A percentile compares a stretch with the other conserved stretches of the same genome.
Evolutionary conservation across 306 rosid genomes (phyloP).

Genomic region (Citrullus colocynthis): DNA sequence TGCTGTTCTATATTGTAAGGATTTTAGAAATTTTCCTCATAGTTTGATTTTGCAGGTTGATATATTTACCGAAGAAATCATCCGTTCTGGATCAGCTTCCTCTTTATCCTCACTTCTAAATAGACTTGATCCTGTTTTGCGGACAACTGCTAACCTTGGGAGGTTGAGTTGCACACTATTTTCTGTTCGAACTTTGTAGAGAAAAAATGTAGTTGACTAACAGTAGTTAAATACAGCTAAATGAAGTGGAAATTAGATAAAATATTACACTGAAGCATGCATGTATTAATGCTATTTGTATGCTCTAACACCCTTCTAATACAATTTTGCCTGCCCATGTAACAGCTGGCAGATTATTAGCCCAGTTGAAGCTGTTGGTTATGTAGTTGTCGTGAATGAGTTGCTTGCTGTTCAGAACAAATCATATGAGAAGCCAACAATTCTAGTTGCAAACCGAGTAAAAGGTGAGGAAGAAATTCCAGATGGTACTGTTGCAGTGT

Average conservation of each 20-base stretch:
- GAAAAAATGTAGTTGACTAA: not conserved
- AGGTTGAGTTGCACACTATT: conserved; percentile 36
- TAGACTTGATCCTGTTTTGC: conserved; percentile 84
- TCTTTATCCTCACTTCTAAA: conserved; percentile 80
- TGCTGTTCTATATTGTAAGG: not conserved
- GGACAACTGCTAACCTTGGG: conserved; percentile 87
- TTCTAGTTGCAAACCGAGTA: conserved; percentile 76
- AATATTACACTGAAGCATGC: not conserved
- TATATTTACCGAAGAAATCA: conserved; percentile 95
- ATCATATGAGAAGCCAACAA: conserved; percentile 67
- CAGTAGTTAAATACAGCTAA: not conserved
- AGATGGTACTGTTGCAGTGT: conserved; percentile 92
- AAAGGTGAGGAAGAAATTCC: conserved; percentile 99
- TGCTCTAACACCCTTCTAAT: conserved; percentile 18
- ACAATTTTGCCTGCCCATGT: conserved; percentile 19
- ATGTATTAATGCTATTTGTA: not conserved
- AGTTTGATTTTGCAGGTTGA: conserved; percentile 50
- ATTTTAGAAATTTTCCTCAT: conserved; percentile 19
- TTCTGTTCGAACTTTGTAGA: conserved; percentile 15
- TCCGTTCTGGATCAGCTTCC: conserved; percentile 98
- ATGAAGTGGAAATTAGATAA: not conserved
- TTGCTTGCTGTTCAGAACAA: conserved; percentile 86
- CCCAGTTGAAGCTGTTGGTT: conserved; percentile 79
- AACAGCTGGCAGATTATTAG: conserved; percentile 99
- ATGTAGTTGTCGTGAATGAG: conserved; percentile 80